Evolutionary conservation across 1,284 basidiomycete genomes (phyloP).

Genomic region (Earliella scabrosa): DNA sequence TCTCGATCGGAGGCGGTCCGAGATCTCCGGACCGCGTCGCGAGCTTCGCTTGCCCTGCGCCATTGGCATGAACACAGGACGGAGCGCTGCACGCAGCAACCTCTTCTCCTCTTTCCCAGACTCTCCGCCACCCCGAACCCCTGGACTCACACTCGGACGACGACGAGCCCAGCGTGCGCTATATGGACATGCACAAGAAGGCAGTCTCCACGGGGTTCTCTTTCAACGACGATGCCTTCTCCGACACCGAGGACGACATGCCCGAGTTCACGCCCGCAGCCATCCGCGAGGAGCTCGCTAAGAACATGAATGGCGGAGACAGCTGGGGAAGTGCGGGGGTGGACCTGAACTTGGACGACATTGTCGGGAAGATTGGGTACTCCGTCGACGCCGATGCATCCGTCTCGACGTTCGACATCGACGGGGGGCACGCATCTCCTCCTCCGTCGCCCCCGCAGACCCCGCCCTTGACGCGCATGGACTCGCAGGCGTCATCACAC

Average conservation of each 20-base stretch:
- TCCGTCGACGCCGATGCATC: conserved; percentile 50
- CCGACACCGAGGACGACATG: conserved; percentile 52
- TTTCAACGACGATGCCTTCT: conserved; percentile 72
- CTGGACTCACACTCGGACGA: conserved; percentile 21
- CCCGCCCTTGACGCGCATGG: conserved; percentile 22
- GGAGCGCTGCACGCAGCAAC: conserved; percentile 14
- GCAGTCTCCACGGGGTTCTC: conserved; percentile 7
- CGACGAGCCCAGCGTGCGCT: conserved; percentile 10
- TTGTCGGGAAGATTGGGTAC: conserved; percentile 35
- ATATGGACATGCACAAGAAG: neutral
- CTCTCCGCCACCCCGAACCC: conserved; percentile 1
- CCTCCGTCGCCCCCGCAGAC: conserved; percentile 29
- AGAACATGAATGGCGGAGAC: conserved; percentile 37
- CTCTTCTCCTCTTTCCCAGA: neutral
- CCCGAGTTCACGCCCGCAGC: conserved; percentile 58
- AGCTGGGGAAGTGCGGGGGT: conserved; percentile 22
- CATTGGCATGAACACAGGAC: no score
- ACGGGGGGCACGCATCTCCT: conserved; percentile 32
- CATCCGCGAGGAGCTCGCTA: conserved; percentile 63
- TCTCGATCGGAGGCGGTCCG: conserved; percentile 18
- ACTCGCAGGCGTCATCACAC: conserved; percentile 26
- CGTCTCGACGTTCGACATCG: conserved; percentile 61
- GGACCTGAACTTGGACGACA: conserved; percentile 22
- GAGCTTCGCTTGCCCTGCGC: conserved; percentile 3
- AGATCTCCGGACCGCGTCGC: conserved; percentile 14